A percentile compares a stretch with the other conserved stretches of the same genome.
Conservation (phyloP, 192 early-diverging fungal genomes). For the Backusella luteola region DNA sequence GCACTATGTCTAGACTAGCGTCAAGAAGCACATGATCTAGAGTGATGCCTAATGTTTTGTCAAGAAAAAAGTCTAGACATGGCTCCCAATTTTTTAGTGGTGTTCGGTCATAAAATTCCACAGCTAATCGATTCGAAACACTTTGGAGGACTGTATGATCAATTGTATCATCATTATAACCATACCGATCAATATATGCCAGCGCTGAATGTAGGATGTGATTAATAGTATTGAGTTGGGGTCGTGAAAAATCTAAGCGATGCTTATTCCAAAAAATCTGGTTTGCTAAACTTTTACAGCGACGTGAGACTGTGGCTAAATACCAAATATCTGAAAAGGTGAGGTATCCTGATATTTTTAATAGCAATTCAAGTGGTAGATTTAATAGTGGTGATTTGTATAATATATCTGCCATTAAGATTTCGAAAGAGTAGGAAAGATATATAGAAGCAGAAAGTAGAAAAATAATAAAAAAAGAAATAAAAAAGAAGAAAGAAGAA, state of each 20-base stretch:
- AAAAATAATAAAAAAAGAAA: constrained; percentile 1
- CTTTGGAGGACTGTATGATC: constrained; percentile 16
- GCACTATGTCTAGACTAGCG: background rate
- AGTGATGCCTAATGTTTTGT: constrained; percentile 25
- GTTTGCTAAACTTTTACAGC: constrained; percentile 12
- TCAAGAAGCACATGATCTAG: constrained; percentile 29
- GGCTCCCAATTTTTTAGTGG: constrained; percentile 30
- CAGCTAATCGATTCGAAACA: constrained; percentile 30
- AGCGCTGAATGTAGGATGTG: constrained; percentile 23
- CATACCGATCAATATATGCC: constrained; percentile 21
- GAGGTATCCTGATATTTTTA: constrained; percentile 21
- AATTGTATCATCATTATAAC: background rate
- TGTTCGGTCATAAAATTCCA: constrained; percentile 29
- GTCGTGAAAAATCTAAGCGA: constrained; percentile 15
- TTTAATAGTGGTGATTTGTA: background rate
- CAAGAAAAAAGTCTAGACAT: constrained; percentile 26
- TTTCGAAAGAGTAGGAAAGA: background rate
- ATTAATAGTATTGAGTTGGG: constrained; percentile 19
- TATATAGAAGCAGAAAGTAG: background rate
- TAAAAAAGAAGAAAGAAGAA: background rate
- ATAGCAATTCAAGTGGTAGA: constrained; percentile 25
- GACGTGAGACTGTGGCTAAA: constrained; percentile 21
- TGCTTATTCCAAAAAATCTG: constrained; percentile 29
- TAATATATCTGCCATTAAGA: constrained; percentile 2
- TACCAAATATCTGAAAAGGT: constrained; percentile 25